Conservation (phyloP, 2,329 filamentous ascomycete genomes). For the Didymella segeticola region DNA sequence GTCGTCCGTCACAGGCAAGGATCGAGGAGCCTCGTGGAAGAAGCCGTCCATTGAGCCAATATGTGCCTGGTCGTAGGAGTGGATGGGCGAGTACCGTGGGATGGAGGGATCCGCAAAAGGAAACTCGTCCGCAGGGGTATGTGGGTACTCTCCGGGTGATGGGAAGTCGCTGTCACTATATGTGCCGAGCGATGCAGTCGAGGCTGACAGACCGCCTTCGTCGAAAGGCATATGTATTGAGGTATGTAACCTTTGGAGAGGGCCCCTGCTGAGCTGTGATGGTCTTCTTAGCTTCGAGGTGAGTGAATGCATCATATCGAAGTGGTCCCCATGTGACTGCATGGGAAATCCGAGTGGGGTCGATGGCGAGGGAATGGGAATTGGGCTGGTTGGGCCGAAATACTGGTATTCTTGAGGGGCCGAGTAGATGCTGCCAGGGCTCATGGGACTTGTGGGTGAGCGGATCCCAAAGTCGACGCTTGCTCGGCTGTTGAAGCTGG, state of each 20-base stretch:
- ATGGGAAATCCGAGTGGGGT: slow-evolving; percentile 49
- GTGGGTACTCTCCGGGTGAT: slow-evolving; percentile 56
- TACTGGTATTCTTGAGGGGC: slow-evolving; percentile 47
- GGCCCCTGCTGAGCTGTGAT: slow-evolving; percentile 45
- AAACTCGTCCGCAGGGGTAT: slow-evolving; percentile 55
- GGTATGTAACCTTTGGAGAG: slow-evolving; percentile 54
- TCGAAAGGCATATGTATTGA: slow-evolving; percentile 51
- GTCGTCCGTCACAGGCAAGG: slow-evolving; percentile 48
- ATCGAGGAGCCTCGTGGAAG: slow-evolving; percentile 45
- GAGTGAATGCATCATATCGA: slow-evolving; percentile 45
- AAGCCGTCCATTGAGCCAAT: slow-evolving; percentile 49
- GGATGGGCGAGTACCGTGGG: slow-evolving; percentile 43
- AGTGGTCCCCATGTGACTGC: slow-evolving; percentile 45
- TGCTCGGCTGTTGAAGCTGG: slow-evolving; percentile 35
- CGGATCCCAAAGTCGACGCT: slow-evolving; percentile 46
- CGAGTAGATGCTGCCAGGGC: slow-evolving; percentile 41
- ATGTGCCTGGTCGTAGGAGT: slow-evolving; percentile 43
- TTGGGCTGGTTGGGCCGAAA: slow-evolving; percentile 48
- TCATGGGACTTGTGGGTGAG: slow-evolving; percentile 46
- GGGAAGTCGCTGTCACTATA: slow-evolving; percentile 58
- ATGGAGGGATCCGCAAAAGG: slow-evolving; percentile 51
- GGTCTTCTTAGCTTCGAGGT: slow-evolving; percentile 48
- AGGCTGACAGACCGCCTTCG: slow-evolving; percentile 52
- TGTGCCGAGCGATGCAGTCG: slow-evolving; percentile 55
- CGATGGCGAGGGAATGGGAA: slow-evolving; percentile 48